A percentile compares a stretch with the other conserved stretches of the same genome.
Conservation (phyloP, 2,329 filamentous ascomycete species). For the Neofusicoccum sp. region DNA sequence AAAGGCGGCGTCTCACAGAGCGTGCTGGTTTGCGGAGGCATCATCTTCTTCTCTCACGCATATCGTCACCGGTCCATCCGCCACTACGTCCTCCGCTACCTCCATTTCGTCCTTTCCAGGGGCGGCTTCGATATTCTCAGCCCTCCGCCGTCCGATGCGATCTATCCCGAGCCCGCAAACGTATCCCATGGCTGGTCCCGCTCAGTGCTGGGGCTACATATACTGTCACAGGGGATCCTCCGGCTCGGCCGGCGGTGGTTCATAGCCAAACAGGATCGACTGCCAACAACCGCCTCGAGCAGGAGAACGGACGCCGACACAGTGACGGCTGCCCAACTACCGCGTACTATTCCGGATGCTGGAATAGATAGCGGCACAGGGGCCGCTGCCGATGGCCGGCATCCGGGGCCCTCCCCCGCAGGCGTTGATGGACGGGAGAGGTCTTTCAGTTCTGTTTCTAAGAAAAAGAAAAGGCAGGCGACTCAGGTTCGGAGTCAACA, state of each 20-base stretch:
- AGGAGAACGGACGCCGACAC: conserved; percentile 63
- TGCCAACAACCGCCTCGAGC: conserved; percentile 29
- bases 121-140: conserved; percentile 43
- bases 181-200: conserved; percentile 67
- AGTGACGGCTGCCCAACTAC: conserved; percentile 38
- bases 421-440: conserved; percentile 59
- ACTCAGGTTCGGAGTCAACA: conserved; percentile 88
- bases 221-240: conserved; percentile 72
- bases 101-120: conserved; percentile 42
- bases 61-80: conserved; percentile 20
- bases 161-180: conserved; percentile 38
- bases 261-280: conserved; percentile 21
- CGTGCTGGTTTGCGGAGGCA: conserved; percentile 69
- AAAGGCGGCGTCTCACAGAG: conserved; percentile 71
- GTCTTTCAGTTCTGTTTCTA: conserved; percentile 58
- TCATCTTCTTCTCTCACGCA: conserved; percentile 58
- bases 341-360: conserved; percentile 46
- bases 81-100: conserved; percentile 49
- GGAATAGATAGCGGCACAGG: conserved; percentile 31
- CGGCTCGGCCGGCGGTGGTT: conserved; percentile 61
- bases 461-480: conserved; percentile 88
- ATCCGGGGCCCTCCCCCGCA: conserved; percentile 54
- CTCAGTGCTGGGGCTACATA: conserved; percentile 72
- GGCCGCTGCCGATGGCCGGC: conserved; percentile 50
- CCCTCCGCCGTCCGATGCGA: conserved; percentile 40